These are phyloP conservation scores for Erodium chrysanthum DNA, from an alignment of 441 rosid species.

Conservation along the genomic window DNA sequence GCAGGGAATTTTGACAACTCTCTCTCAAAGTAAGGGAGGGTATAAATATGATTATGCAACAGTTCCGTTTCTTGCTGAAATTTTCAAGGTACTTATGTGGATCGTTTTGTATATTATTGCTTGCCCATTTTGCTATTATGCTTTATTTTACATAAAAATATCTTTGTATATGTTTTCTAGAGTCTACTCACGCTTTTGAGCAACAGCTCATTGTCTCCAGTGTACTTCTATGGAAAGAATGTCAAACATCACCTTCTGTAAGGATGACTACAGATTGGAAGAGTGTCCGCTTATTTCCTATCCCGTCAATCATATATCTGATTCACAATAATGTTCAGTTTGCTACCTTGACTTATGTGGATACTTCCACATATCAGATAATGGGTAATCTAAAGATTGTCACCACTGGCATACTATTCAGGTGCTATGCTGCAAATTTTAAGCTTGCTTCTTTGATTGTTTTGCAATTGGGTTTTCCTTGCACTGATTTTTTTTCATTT, in stretches of 20 bases:
- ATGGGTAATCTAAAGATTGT: conserved; percentile 83
- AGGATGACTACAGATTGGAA: conserved; percentile 67
- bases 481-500: background rate
- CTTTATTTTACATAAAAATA: background rate
- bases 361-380: conserved; percentile 71
- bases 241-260: conserved; percentile 28
- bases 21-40: conserved; percentile 60
- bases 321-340: conserved; percentile 73
- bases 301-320: conserved; percentile 64
- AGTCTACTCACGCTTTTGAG: conserved; percentile 2
- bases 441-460: too few relatives aligned
- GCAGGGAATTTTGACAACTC: conserved; percentile 58
- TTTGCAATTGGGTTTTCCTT: background rate
- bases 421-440: conserved; percentile 22
- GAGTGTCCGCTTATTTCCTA: conserved; percentile 51
- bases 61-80: conserved; percentile 64
- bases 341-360: conserved; percentile 62
- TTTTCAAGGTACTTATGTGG: conserved; percentile 39
- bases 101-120: background rate
- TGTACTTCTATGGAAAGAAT: conserved; percentile 51
- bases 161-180: background rate
- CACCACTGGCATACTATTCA: conserved; percentile 55
- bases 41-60: conserved; percentile 63
- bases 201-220: conserved; percentile 53
- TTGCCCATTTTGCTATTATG: background rate